These are phyloP conservation scores for Populus hybrid DNA, from an alignment of 441 rosid species.

Conservation along the genomic window DNA sequence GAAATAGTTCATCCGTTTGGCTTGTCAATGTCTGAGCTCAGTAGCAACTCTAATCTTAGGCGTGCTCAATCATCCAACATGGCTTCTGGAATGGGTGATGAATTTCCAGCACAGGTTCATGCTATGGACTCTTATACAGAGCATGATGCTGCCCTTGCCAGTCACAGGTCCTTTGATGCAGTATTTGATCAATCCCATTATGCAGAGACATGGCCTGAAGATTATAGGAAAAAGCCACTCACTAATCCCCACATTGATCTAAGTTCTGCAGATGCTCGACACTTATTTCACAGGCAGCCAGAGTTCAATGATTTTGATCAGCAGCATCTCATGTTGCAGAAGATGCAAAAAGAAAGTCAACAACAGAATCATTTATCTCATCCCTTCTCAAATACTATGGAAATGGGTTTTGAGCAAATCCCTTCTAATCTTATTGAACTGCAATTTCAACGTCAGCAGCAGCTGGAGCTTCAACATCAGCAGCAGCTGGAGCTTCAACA, in stretches of 20 bases:
- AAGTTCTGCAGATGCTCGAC: constrained; percentile 11
- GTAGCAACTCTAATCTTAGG: constrained; percentile 22
- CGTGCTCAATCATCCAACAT: constrained; percentile 8
- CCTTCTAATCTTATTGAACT: constrained; percentile 9
- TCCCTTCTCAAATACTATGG: constrained; percentile 4
- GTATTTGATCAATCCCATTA: not conserved
- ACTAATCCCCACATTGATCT: not conserved
- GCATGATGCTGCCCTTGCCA: not conserved
- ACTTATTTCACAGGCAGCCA: not conserved
- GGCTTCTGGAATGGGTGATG: constrained; percentile 8
- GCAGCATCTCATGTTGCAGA: constrained; percentile 9
- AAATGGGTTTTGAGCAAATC: constrained; percentile 13
- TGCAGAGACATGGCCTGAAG: not conserved
- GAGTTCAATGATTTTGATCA: constrained; percentile 3
- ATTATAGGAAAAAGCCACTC: not conserved
- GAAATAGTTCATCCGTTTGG: constrained; percentile 4
- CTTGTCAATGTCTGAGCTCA: constrained; percentile 3
- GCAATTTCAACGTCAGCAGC: constrained; percentile 15
- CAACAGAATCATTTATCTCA: constrained; percentile 8
- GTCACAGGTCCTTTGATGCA: not conserved
- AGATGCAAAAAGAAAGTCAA: constrained; percentile 11
- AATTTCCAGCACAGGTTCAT: not conserved
- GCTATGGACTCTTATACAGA: not conserved
- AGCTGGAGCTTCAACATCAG: constrained; percentile 1
- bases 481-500: constrained; percentile 9